Conservation (phyloP, 2,329 filamentous ascomycete genomes). For the Sclerotinia subarctica region DNA sequence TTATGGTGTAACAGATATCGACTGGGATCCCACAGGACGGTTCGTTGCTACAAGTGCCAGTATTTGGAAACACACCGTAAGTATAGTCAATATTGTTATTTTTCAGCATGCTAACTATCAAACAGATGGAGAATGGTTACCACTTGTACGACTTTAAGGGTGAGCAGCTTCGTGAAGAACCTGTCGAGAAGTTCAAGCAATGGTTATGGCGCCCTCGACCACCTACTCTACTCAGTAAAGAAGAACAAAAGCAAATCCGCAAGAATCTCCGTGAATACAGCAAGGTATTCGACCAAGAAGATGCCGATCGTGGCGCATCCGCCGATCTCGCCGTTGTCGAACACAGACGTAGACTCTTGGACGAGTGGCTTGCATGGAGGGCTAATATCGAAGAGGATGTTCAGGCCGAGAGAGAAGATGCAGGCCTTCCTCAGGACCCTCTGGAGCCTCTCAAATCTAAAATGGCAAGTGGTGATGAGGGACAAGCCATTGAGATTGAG, state of each 20-base stretch:
- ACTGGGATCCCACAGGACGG: slow-evolving; percentile 95
- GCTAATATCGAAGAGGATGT: slow-evolving; percentile 69
- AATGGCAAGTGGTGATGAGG: slow-evolving; percentile 49
- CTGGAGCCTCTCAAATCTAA: slow-evolving; percentile 59
- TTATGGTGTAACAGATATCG: slow-evolving; percentile 95
- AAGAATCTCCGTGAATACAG: slow-evolving; percentile 98
- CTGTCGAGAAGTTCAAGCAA: slow-evolving; percentile 96
- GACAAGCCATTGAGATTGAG: slow-evolving; percentile 78
- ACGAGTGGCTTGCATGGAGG: slow-evolving; percentile 88
- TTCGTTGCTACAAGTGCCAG: slow-evolving; percentile 93
- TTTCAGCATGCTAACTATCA: slow-evolving; percentile 30
- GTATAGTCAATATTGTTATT: slow-evolving; percentile 39
- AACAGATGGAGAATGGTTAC: slow-evolving; percentile 97
- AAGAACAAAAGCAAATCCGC: slow-evolving; percentile 96
- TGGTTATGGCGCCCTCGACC: slow-evolving; percentile 92
- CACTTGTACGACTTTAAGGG: slow-evolving; percentile 97
- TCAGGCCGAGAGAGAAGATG: slow-evolving; percentile 64
- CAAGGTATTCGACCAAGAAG: slow-evolving; percentile 91
- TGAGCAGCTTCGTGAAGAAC: slow-evolving; percentile 82
- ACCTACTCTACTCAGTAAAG: slow-evolving; percentile 84
- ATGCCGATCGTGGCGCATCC: slow-evolving; percentile 87
- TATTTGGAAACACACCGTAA: slow-evolving; percentile 92
- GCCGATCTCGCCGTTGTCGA: slow-evolving; percentile 94
- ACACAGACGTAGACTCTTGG: slow-evolving; percentile 73
- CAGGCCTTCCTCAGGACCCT: slow-evolving; percentile 64